Percentiles rank a stretch among this genome's conserved stretches.
These are phyloP conservation scores for Candida vartiovaarae DNA, from an alignment of 805 yeast genomes.

Conservation along the genomic window DNA sequence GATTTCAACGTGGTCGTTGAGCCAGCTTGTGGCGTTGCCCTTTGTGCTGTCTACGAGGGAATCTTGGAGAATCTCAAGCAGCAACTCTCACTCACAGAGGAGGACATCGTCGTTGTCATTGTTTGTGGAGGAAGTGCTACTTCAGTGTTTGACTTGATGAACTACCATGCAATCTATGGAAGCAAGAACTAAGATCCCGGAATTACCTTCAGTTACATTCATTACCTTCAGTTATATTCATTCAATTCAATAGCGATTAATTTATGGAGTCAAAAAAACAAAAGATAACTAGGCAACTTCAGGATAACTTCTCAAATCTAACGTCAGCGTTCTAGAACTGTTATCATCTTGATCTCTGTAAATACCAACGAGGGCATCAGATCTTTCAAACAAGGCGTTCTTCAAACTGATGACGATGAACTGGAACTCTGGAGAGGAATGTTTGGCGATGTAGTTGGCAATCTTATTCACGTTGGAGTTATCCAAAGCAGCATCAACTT, in stretches of 20 bases:
- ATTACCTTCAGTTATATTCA: too few species aligned
- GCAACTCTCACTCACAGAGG: slow-evolving; percentile 25
- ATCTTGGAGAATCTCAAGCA: slow-evolving; percentile 24
- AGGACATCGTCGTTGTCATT: slow-evolving; percentile 43
- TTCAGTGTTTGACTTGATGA: slow-evolving; percentile 23
- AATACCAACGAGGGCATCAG: slow-evolving; percentile 90
- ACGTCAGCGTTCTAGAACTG: slow-evolving; percentile 64
- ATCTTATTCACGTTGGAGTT: slow-evolving; percentile 78
- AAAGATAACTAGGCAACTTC: slow-evolving; percentile 16
- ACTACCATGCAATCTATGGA: slow-evolving; percentile 4
- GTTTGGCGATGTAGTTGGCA: slow-evolving; percentile 75
- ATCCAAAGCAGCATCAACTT: slow-evolving; percentile 97
- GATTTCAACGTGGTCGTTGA: slow-evolving; percentile 50
- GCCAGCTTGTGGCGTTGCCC: slow-evolving; percentile 71
- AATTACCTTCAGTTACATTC: too few species aligned
- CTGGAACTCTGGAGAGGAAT: slow-evolving; percentile 75
- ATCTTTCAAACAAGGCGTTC: slow-evolving; percentile 76
- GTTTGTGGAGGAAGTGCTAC: slow-evolving; percentile 52
- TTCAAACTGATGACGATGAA: slow-evolving; percentile 91
- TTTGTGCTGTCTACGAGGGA: slow-evolving; percentile 42
- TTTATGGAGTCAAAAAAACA: background rate
- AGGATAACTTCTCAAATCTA: slow-evolving; percentile 62
- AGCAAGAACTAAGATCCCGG: background rate
- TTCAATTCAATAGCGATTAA: background rate
- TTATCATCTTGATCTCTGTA: slow-evolving; percentile 74